These are phyloP conservation scores for Fistulinella cinereoalba DNA, from an alignment of 1,284 basidiomycete species.

Conservation along the genomic window DNA sequence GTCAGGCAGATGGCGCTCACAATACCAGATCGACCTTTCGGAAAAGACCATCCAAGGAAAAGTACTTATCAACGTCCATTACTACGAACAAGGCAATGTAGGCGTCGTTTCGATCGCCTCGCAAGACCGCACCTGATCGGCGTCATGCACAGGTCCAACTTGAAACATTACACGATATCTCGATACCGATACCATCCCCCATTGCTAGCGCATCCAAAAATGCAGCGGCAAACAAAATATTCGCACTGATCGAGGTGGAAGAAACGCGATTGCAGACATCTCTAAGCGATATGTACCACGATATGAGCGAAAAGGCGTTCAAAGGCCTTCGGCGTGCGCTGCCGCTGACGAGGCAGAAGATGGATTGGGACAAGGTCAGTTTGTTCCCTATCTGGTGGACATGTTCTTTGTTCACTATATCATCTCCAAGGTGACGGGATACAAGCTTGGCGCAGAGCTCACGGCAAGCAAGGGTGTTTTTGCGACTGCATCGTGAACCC, in stretches of 20 bases:
- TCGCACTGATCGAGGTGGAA: slow-evolving; percentile 77
- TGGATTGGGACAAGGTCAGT: slow-evolving; percentile 90
- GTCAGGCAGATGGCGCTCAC: slow-evolving; percentile 92
- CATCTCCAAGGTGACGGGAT: slow-evolving; percentile 65
- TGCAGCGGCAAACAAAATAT: slow-evolving; percentile 65
- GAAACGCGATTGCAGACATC: slow-evolving; percentile 77
- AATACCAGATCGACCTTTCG: slow-evolving; percentile 59
- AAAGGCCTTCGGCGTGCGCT: slow-evolving; percentile 84
- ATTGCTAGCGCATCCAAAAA: slow-evolving; percentile 49
- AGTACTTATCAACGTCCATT: slow-evolving; percentile 85
- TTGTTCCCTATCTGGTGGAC: not conserved
- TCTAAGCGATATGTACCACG: slow-evolving; percentile 76
- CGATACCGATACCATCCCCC: slow-evolving; percentile 61
- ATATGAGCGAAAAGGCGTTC: slow-evolving; percentile 90
- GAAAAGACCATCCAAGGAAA: slow-evolving; percentile 57
- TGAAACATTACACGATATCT: slow-evolving; percentile 66
- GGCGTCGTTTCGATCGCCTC: slow-evolving; percentile 21
- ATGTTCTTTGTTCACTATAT: not conserved
- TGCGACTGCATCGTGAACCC: slow-evolving; percentile 36
- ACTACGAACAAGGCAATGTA: slow-evolving; percentile 95
- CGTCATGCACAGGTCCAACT: slow-evolving; percentile 75
- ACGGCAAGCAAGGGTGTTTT: slow-evolving; percentile 67
- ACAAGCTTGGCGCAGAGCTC: slow-evolving; percentile 84
- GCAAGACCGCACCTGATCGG: not conserved
- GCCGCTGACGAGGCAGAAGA: slow-evolving; percentile 88